Evolutionary conservation across 192 early-diverging fungal species (phyloP).

Genomic region (Rhizophagus sp.): DNA sequence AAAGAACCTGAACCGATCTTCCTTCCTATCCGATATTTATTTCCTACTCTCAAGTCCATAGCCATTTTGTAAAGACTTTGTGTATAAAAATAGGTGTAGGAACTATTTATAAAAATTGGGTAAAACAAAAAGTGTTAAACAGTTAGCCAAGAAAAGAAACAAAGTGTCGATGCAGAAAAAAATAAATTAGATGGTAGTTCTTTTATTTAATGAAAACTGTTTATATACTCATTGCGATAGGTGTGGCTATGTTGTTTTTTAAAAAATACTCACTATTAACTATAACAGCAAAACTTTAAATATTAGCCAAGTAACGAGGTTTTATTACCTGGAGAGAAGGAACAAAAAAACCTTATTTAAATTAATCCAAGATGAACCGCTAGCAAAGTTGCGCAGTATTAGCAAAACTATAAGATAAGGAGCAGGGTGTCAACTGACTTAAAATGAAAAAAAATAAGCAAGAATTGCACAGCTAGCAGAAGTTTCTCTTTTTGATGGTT

Average conservation of each 20-base stretch:
- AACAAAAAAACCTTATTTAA: not conserved
- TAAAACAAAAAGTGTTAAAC: not conserved
- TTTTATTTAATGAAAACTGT: not conserved
- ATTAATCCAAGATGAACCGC: constrained; percentile 14
- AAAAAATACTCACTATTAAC: not conserved
- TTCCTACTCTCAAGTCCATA: constrained; percentile 86
- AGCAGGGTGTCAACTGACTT: not conserved
- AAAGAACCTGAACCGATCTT: constrained; percentile 98
- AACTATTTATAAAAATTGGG: not conserved
- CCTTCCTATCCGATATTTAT: constrained; percentile 91
- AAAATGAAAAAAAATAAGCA: constrained; percentile 1
- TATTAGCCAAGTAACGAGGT: not conserved
- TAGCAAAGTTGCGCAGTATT: constrained; percentile 9
- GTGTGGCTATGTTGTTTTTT: not conserved
- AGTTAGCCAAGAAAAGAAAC: not conserved
- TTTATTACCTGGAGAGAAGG: not conserved
- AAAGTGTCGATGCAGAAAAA: not conserved
- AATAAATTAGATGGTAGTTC: not conserved
- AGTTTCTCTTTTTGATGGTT: not conserved
- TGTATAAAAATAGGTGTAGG: not conserved
- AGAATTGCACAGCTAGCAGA: not conserved
- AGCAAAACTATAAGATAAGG: not conserved
- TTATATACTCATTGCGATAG: not conserved
- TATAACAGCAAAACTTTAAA: not conserved
- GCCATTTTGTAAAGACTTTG: constrained; percentile 6